A percentile compares a stretch with the other conserved stretches of the same genome.
Conservation (phyloP, 169 alveolate species). For the Neospora caninum region DNA sequence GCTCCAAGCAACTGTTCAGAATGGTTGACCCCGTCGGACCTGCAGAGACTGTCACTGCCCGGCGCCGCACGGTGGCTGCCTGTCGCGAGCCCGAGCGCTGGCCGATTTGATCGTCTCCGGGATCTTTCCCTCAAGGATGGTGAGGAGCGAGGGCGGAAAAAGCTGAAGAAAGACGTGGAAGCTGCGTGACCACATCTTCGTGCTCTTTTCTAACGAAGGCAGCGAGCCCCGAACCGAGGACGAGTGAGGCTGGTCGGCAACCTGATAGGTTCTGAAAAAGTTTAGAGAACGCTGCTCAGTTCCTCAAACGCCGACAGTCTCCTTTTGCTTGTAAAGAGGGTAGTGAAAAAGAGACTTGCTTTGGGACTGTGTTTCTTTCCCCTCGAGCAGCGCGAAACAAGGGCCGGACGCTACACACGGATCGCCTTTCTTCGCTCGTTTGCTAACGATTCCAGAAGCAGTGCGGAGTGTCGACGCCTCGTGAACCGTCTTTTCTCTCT, state of each 20-base stretch:
- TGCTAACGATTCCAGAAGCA: no score
- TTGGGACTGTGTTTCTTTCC: no score
- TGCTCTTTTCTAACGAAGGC: not conserved
- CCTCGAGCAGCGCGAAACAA: no score
- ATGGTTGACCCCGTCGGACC: not conserved
- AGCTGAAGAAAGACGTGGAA: not conserved
- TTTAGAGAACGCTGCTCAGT: no score
- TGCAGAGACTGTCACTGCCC: not conserved
- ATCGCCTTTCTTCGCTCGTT: no score
- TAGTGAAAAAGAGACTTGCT: no score
- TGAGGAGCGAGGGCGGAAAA: not conserved
- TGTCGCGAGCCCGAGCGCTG: not conserved
- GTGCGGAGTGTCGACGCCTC: no score
- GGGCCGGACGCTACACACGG: no score
- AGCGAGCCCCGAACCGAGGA: not conserved
- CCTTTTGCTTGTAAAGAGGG: no score
- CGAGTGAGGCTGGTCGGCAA: not conserved
- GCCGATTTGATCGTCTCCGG: not conserved
- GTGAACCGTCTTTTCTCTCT: no score
- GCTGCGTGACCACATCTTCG: not conserved
- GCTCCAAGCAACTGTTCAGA: not conserved
- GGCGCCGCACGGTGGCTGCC: constrained; percentile 26
- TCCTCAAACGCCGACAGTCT: no score
- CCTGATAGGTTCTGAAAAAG: not conserved
- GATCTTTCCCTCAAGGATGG: constrained; percentile 23